Percentiles rank a stretch among this genome's conserved stretches.
Evolutionary conservation across 495 filamentous ascomycete species (phyloP).

Genomic region (Letharia lupina): DNA sequence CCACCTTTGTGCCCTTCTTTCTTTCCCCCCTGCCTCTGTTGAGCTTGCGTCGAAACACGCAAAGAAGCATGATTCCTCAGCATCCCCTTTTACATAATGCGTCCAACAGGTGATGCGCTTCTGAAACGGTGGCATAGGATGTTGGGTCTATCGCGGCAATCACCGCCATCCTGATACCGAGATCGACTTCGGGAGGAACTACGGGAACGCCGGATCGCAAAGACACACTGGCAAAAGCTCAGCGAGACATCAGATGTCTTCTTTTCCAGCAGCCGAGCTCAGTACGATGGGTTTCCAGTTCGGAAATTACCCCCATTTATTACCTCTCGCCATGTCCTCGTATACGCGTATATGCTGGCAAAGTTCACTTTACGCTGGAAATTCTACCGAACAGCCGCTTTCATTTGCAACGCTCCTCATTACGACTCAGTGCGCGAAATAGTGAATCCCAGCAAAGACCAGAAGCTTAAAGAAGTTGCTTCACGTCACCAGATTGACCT

Average conservation of each 20-base stretch:
- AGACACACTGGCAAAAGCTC: constrained; percentile 32
- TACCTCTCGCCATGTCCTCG: constrained; percentile 25
- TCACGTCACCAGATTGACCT: constrained; percentile 37
- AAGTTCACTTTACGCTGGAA: constrained; percentile 45
- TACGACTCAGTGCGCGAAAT: constrained; percentile 37
- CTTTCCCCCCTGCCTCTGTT: constrained; percentile 1
- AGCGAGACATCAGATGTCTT: constrained; percentile 48
- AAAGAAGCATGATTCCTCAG: neutral
- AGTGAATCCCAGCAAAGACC: constrained; percentile 42
- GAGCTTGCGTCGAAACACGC: neutral
- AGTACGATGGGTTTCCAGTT: constrained; percentile 34
- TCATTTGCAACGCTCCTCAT: constrained; percentile 32
- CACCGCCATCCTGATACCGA: constrained; percentile 38
- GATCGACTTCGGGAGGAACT: constrained; percentile 42
- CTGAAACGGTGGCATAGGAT: constrained; percentile 36
- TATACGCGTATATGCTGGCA: constrained; percentile 43
- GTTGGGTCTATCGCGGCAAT: constrained; percentile 35
- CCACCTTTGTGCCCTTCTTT: neutral
- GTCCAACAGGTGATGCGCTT: constrained; percentile 16
- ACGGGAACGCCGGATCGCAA: constrained; percentile 33
- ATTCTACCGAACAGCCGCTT: constrained; percentile 39
- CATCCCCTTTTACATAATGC: constrained; percentile 10
- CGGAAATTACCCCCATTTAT: constrained; percentile 30
- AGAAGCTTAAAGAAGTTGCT: constrained; percentile 41
- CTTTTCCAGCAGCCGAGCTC: constrained; percentile 41